Percentiles rank a stretch among this genome's conserved stretches.
Evolutionary conservation across 2,329 filamentous ascomycete species (phyloP).

Genomic region (Penicillium sp.): DNA sequence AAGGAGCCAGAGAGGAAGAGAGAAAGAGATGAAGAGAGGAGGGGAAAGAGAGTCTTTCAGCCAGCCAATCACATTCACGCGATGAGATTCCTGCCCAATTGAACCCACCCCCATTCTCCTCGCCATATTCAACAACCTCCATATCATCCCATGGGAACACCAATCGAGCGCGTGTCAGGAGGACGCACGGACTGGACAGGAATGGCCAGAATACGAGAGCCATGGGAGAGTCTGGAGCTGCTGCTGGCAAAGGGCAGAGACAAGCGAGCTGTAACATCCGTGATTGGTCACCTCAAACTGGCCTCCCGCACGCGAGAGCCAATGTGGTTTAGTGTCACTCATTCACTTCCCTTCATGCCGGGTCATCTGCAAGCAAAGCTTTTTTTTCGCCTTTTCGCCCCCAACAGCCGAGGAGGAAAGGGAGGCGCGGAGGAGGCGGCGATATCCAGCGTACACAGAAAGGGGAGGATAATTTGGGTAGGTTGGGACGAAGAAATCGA

Average conservation of each 20-base stretch:
- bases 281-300: constrained; percentile 21
- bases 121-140: not conserved
- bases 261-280: constrained; percentile 26
- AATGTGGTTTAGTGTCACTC: constrained; percentile 2
- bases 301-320: constrained; percentile 11
- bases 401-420: constrained; percentile 9
- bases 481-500: not conserved
- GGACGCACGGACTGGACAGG: constrained; percentile 30
- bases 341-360: constrained; percentile 8
- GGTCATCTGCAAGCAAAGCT: constrained; percentile 19
- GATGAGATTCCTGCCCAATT: constrained; percentile 25
- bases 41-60: not conserved
- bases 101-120: not conserved
- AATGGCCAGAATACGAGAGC: constrained; percentile 34
- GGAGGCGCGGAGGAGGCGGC: not conserved
- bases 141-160: constrained; percentile 7
- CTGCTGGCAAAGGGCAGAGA: constrained; percentile 22
- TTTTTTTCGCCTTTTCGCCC: constrained; percentile 3
- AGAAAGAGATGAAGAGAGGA: too few species aligned
- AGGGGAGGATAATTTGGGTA: not conserved
- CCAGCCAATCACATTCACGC: not conserved
- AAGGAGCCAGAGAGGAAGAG: not conserved
- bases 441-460: not conserved
- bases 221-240: constrained; percentile 15
- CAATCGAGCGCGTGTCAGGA: constrained; percentile 14